Evolutionary conservation across 2,329 filamentous ascomycete genomes (phyloP), one percentile per base, ranked within the genome.

Genomic region (Aureobasidium zeae): DNA sequence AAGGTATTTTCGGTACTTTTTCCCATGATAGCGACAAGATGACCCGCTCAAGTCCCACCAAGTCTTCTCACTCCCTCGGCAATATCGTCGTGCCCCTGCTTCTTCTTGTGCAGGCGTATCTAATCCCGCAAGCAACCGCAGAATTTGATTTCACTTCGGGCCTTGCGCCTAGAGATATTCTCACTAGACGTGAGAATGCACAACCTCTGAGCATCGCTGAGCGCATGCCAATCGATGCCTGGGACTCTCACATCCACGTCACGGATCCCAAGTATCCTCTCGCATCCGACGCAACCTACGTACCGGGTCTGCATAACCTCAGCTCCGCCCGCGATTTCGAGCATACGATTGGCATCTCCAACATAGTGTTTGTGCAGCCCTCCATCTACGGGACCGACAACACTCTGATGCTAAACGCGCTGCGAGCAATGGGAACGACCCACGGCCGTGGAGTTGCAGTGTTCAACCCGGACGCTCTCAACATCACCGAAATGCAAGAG

Each of bases 161-260:
- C 12, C 13, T 35, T 35, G 33, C 22, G 21, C 21, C 19, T 35
- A 15, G 17, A 25, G 25, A 13, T 11, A 12, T 24, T 11, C 6
- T n/a, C 33, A 16, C 33, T n/a, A 15, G 5, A 21, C 21, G 20
- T 24, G 3, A 4, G 20, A 13, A n/a, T 10, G 33, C n/a, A 12
- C 10, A 22, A n/a, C n/a, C n/a, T 7, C 21, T 10, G 8, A 24
- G n/a, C n/a, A 25, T 35, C 13, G 33, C 21, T 12, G 20, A 41
- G 15, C 51, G 57, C n/a, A 63, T 70, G 44, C 69, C 71, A 3
- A 47, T 50, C 9, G 62, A 62, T n/a, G 64, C 75, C 44, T 79
- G 76, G 75, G 75, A 79, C 54, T 72, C 69, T 36, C 76, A 80
- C 55, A 79, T 80, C 73, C 77, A 81, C 55, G 68, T 80, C 25